phyloP scores from a whole-genome alignment of 768 basidiomycete species.

The Lentinula sp. region DNA sequence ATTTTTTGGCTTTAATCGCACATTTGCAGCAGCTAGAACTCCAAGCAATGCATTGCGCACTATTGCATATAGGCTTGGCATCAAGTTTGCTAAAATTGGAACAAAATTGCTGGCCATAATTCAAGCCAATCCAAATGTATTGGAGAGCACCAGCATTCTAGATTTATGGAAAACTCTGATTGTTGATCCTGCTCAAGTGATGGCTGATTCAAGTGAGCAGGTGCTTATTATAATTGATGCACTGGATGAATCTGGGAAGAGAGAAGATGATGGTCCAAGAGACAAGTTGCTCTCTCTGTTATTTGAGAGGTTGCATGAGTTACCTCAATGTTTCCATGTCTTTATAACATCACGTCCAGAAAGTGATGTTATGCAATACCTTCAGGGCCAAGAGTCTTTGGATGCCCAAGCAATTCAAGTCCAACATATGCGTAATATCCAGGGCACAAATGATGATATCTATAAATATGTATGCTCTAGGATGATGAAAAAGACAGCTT shows the following conservation, averaged over 20 bases:
- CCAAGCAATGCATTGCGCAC: not conserved
- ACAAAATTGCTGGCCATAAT: not conserved
- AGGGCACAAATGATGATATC: not conserved
- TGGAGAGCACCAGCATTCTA: not conserved
- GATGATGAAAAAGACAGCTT: not conserved
- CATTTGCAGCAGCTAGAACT: not conserved
- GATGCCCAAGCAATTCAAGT: not conserved
- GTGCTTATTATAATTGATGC: not conserved
- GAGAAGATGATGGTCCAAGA: not conserved
- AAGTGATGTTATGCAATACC: not conserved
- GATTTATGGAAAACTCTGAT: not conserved
- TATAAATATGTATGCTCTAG: not conserved
- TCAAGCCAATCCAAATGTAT: not conserved
- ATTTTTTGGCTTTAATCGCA: not conserved
- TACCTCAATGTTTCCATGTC: not conserved
- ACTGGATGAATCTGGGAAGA: not conserved
- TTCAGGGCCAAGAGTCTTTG: not conserved
- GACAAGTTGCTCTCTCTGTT: not conserved
- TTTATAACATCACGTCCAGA: not conserved
- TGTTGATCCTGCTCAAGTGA: not conserved
- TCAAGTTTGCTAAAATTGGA: not conserved
- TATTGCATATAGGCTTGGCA: not conserved
- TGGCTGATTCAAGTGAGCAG: not conserved
- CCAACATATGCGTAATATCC: not conserved
- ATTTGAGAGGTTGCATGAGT: not conserved